A percentile compares a stretch with the other conserved stretches of the same genome.
phyloP scores from a whole-genome alignment of 371 early-diverging fungal genomes.

The Blyttiomyces sp. region DNA sequence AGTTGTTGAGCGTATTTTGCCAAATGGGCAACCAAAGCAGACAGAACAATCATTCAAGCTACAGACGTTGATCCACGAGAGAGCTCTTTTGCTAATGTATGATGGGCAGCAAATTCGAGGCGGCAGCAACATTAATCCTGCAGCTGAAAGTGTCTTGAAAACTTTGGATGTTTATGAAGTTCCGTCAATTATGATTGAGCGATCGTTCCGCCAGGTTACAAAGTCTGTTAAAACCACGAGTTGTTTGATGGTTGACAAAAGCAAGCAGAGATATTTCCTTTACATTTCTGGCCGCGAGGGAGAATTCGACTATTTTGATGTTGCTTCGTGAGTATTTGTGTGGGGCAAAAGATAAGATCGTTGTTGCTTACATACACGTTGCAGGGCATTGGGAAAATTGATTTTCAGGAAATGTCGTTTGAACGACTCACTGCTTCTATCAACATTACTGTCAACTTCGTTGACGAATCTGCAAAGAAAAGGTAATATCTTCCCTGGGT shows the following conservation, averaged over 20 bases:
- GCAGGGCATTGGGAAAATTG: constrained; percentile 39
- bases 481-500: too few species aligned
- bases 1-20: constrained; percentile 30
- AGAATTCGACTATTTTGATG: constrained; percentile 74
- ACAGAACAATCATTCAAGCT: constrained; percentile 54
- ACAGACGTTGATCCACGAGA: constrained; percentile 66
- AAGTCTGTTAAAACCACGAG: constrained; percentile 65
- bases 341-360: not conserved
- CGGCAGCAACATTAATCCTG: constrained; percentile 28
- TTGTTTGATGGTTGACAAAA: constrained; percentile 49
- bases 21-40: constrained; percentile 29
- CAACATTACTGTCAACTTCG: constrained; percentile 61
- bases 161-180: constrained; percentile 51
- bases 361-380: not conserved
- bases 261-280: constrained; percentile 46
- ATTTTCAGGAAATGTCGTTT: constrained; percentile 59
- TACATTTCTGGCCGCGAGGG: constrained; percentile 49
- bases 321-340: constrained; percentile 51
- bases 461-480: constrained; percentile 62
- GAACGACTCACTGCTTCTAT: constrained; percentile 66
- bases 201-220: constrained; percentile 60
- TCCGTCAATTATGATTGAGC: constrained; percentile 55
- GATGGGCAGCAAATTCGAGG: constrained; percentile 49
- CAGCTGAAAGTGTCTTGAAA: constrained; percentile 32
- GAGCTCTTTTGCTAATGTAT: constrained; percentile 74